Conservation (phyloP, 495 filamentous ascomycete genomes). For the Penicillium nucicola region DNA sequence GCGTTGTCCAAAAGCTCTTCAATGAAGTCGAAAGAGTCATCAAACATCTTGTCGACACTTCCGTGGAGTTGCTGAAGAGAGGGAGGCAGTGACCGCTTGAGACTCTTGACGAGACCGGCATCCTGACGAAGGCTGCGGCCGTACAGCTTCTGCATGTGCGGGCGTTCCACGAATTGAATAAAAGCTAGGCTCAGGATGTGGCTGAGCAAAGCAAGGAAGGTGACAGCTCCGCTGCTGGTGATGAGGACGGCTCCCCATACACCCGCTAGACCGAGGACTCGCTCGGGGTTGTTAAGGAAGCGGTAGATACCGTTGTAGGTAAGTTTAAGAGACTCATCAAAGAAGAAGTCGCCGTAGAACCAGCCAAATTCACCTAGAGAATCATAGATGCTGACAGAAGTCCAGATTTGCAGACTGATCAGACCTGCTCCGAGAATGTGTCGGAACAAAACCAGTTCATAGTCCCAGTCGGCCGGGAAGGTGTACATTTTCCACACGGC, state of each 20-base stretch:
- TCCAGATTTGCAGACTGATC: constrained; percentile 89
- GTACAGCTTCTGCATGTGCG: constrained; percentile 98
- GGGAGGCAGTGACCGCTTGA: constrained; percentile 85
- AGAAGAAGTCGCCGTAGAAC: constrained; percentile 99
- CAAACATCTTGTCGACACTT: constrained; percentile 82
- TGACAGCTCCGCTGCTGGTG: constrained; percentile 78
- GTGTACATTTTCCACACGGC: constrained; percentile 97
- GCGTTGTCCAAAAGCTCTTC: constrained; percentile 88
- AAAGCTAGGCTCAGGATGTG: constrained; percentile 83
- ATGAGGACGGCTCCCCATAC: constrained; percentile 94
- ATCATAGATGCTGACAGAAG: constrained; percentile 87
- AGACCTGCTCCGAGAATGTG: constrained; percentile 81
- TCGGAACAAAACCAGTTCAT: constrained; percentile 77
- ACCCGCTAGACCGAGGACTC: constrained; percentile 89
- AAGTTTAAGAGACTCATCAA: constrained; percentile 74
- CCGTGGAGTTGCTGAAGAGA: constrained; percentile 72
- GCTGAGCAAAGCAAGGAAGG: constrained; percentile 77
- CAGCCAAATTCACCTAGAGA: constrained; percentile 97
- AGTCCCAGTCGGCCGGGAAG: constrained; percentile 77
- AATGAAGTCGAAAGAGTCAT: constrained; percentile 78
- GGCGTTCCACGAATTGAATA: constrained; percentile 90
- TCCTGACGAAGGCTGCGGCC: constrained; percentile 78
- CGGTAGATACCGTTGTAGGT: constrained; percentile 98
- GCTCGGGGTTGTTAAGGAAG: constrained; percentile 95
- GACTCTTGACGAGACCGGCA: constrained; percentile 85